phyloP scores from a whole-genome alignment of 208 protist genomes.

The Vickermania ingenoplastis region DNA sequence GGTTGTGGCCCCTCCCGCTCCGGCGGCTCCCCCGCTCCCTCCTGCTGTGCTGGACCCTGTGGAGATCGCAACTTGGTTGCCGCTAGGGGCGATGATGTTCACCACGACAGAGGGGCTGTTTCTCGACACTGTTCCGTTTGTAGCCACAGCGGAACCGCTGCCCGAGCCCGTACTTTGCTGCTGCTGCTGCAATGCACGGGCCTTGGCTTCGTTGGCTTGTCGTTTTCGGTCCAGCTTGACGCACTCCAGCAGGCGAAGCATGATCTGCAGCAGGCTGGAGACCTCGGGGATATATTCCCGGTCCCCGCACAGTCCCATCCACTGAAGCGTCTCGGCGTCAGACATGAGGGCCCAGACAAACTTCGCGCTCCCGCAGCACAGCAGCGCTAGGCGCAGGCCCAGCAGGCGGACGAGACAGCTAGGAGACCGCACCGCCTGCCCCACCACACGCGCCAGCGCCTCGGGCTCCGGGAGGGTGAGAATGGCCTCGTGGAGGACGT shows the following conservation, averaged over 20 bases:
- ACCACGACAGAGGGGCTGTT: too few relatives aligned
- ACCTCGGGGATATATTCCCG: slow-evolving; percentile 60
- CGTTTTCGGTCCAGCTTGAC: neutral
- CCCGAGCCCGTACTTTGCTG: too few relatives aligned
- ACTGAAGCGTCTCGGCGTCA: slow-evolving; percentile 25
- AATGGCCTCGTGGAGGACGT: slow-evolving; percentile 35
- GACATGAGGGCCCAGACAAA: slow-evolving; percentile 33
- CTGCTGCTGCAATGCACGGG: too few relatives aligned
- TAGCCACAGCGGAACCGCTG: too few relatives aligned
- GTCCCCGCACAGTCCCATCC: slow-evolving; percentile 62
- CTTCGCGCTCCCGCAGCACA: slow-evolving; percentile 35
- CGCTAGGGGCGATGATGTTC: too few relatives aligned
- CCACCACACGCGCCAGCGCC: slow-evolving; percentile 28
- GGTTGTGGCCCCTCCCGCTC: too few relatives aligned
- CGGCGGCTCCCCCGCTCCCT: too few relatives aligned
- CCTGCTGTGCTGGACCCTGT: too few relatives aligned
- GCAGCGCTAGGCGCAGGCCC: slow-evolving; percentile 43
- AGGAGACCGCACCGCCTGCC: slow-evolving; percentile 37
- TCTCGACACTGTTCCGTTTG: too few relatives aligned
- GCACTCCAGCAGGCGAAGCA: slow-evolving; percentile 30
- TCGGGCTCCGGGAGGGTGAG: slow-evolving; percentile 42
- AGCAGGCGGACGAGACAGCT: slow-evolving; percentile 75
- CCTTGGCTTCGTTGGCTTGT: neutral
- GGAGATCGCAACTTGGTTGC: too few relatives aligned
- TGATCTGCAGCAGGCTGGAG: slow-evolving; percentile 45